A percentile compares a stretch with the other conserved stretches of the same genome.
Evolutionary conservation across 495 filamentous ascomycete genomes (phyloP).

Genomic region (Xylaria palmicola): DNA sequence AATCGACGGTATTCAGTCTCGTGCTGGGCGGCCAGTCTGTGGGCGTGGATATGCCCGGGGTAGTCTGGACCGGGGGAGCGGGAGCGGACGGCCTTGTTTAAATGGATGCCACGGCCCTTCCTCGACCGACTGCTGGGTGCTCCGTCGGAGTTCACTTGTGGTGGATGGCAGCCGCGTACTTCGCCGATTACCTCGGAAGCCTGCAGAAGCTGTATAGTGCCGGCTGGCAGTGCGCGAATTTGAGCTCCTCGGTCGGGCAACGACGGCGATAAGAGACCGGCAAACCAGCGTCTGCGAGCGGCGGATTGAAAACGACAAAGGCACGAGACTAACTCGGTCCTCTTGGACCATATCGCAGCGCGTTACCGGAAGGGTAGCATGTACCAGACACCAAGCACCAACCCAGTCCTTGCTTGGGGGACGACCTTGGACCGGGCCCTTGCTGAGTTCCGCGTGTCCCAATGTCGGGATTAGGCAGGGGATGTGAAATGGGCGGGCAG

Average conservation of each 20-base stretch:
- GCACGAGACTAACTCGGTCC: not conserved
- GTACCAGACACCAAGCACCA: not conserved
- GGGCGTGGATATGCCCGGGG: not conserved
- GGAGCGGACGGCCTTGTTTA: not conserved
- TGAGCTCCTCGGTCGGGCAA: not conserved
- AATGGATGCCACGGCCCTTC: not conserved
- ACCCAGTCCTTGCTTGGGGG: not conserved
- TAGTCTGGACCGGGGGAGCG: not conserved
- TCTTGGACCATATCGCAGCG: not conserved
- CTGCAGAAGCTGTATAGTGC: constrained; percentile 6
- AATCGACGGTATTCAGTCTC: not conserved
- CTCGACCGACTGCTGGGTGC: not conserved
- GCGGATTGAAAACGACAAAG: not conserved
- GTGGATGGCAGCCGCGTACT: not conserved
- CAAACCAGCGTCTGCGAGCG: not conserved
- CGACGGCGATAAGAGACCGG: not conserved
- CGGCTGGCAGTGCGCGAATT: not conserved
- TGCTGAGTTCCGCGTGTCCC: not conserved
- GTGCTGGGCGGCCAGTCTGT: not conserved
- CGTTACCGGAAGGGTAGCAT: not conserved
- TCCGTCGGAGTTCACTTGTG: no score
- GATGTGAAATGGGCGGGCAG: not conserved
- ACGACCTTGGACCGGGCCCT: not conserved
- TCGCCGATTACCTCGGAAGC: constrained; percentile 8
- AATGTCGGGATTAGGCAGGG: not conserved